phyloP scores from a whole-genome alignment of 2,329 filamentous ascomycete genomes.

The Scedosporium minutisporum region DNA sequence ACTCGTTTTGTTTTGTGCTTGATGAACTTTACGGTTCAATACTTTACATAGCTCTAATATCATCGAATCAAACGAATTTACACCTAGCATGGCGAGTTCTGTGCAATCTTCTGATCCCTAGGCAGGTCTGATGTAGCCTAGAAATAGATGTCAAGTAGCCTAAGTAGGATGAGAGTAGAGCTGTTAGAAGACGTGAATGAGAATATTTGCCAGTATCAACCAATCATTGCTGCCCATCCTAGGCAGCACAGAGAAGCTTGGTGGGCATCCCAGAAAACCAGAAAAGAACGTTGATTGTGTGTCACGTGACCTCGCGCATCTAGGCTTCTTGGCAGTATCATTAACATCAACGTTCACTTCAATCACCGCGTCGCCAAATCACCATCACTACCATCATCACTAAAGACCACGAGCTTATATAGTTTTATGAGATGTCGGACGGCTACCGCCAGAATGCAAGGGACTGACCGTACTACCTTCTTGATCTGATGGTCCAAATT shows the following conservation, averaged over 20 bases:
- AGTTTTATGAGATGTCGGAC: too few relatives aligned
- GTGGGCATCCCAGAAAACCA: background rate
- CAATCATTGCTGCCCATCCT: too few relatives aligned
- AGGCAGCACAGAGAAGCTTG: background rate
- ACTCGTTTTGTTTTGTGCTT: background rate
- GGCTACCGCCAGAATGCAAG: too few relatives aligned
- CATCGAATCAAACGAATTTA: too few relatives aligned
- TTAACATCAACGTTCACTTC: background rate
- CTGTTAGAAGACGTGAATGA: too few relatives aligned
- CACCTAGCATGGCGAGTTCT: too few relatives aligned
- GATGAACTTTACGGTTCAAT: background rate
- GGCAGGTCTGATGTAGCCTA: background rate
- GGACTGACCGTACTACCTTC: too few relatives aligned
- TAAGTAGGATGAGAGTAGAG: too few relatives aligned
- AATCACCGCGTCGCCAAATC: background rate
- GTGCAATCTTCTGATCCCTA: too few relatives aligned
- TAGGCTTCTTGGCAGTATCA: background rate
- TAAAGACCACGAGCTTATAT: background rate
- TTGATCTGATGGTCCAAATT: background rate
- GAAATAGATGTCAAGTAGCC: background rate
- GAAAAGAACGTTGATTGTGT: too few relatives aligned
- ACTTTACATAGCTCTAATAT: slow-evolving; percentile 2
- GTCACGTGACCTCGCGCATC: slow-evolving; percentile 1
- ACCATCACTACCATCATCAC: background rate
- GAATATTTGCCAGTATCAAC: too few relatives aligned